These are phyloP conservation scores for Daldinia decipiens DNA, from an alignment of 495 filamentous ascomycete species.

Conservation along the genomic window DNA sequence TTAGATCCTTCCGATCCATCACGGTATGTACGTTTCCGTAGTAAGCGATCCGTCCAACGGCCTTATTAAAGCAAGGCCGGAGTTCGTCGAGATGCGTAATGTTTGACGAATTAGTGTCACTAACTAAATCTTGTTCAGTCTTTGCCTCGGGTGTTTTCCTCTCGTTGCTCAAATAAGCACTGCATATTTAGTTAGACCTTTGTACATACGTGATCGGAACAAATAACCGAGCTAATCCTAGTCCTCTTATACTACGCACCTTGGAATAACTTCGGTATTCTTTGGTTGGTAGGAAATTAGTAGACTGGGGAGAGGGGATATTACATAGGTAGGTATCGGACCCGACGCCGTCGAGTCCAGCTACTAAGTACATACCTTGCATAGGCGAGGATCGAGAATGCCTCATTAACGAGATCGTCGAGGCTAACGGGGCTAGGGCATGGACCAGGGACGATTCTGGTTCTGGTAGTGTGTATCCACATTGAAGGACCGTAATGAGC, in stretches of 20 bases:
- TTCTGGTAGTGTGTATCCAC: conserved; percentile 28
- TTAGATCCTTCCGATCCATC: conserved; percentile 39
- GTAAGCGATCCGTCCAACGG: conserved; percentile 5
- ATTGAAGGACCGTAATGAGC: conserved; percentile 21
- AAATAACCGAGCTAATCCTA: conserved; percentile 21
- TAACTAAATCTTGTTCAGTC: neutral
- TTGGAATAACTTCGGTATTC: neutral
- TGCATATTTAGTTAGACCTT: neutral
- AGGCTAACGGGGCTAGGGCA: conserved; percentile 31
- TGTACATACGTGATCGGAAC: conserved; percentile 11
- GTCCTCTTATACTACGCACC: conserved; percentile 1
- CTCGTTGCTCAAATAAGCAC: conserved; percentile 1
- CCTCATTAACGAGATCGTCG: conserved; percentile 22
- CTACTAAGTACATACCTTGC: conserved; percentile 23
- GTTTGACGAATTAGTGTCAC: conserved; percentile 4
- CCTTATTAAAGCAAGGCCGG: conserved; percentile 4
- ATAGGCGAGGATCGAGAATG: conserved; percentile 29
- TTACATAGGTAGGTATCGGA: conserved; percentile 18
- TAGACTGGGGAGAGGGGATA: conserved; percentile 20
- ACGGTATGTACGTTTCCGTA: conserved; percentile 18
- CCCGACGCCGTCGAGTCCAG: conserved; percentile 25
- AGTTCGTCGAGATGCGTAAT: conserved; percentile 1
- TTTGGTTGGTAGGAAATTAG: neutral
- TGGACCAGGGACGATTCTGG: conserved; percentile 12
- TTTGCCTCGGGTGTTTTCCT: neutral